These are phyloP conservation scores for Paspalum vaginatum DNA, from an alignment of 176 grass and related monocot species.

Conservation along the genomic window DNA sequence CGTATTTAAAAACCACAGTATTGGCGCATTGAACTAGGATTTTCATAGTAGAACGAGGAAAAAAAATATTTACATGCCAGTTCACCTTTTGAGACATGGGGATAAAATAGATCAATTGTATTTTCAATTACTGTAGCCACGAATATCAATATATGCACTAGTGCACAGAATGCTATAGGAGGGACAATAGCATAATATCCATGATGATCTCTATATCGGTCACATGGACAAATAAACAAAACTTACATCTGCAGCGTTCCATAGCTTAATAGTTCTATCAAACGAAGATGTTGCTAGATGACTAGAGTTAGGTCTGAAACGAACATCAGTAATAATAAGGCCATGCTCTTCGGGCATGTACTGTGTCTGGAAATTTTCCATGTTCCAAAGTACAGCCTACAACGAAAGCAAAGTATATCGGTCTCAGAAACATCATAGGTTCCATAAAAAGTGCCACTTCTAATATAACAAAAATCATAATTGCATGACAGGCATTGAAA, in stretches of 20 bases:
- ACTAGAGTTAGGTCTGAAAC: constrained; percentile 87
- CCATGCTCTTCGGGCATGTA: constrained; percentile 73
- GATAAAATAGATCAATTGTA: constrained; percentile 3
- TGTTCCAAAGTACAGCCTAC: constrained; percentile 97
- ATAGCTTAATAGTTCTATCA: constrained; percentile 82
- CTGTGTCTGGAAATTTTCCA: constrained; percentile 88
- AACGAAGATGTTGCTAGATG: constrained; percentile 97
- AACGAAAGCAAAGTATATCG: constrained; percentile 27
- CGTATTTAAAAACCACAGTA: constrained; percentile 19
- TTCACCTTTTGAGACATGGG: constrained; percentile 5
- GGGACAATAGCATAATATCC: constrained; percentile 12
- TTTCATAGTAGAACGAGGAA: not conserved
- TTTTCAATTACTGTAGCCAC: constrained; percentile 1
- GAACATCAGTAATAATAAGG: constrained; percentile 81
- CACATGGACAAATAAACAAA: constrained; percentile 21
- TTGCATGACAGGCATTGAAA: constrained; percentile 32
- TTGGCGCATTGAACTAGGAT: constrained; percentile 17
- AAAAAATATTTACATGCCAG: not conserved
- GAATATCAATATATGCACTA: constrained; percentile 4
- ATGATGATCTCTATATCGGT: not conserved
- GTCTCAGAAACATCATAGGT: constrained; percentile 27
- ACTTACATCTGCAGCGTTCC: constrained; percentile 90
- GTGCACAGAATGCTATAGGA: not conserved
- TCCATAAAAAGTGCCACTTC: constrained; percentile 28
- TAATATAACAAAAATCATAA: constrained; percentile 25